Conservation (phyloP, 148 eudicot genomes). For the Nepenthes mirabilis region DNA sequence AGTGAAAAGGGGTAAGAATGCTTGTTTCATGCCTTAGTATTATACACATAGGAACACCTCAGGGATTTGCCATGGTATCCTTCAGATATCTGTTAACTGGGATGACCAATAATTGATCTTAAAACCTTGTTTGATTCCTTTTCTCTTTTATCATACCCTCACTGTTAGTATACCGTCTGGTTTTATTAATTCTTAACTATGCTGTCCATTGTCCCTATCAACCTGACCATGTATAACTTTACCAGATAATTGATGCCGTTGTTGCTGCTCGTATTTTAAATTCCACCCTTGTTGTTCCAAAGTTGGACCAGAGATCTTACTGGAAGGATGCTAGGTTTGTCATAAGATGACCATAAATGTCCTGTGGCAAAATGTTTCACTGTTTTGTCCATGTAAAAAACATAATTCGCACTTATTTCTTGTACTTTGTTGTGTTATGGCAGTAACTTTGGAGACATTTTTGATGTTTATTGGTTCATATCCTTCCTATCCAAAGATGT, state of each 20-base stretch:
- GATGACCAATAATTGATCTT: too few species aligned
- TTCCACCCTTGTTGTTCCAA: slow-evolving; percentile 88
- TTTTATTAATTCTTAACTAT: not conserved
- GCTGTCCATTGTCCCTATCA: not conserved
- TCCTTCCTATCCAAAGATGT: slow-evolving; percentile 63
- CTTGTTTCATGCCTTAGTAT: too few species aligned
- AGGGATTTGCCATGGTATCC: too few species aligned
- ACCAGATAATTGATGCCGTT: slow-evolving; percentile 92
- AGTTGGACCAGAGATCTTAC: slow-evolving; percentile 83
- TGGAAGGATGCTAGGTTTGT: slow-evolving; percentile 94
- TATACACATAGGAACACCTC: too few species aligned
- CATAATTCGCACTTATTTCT: not conserved
- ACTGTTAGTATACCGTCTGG: not conserved
- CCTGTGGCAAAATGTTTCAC: not conserved
- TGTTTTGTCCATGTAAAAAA: not conserved
- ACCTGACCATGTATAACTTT: slow-evolving; percentile 4
- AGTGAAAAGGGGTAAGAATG: too few species aligned
- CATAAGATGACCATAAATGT: slow-evolving; percentile 1
- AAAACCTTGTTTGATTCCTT: too few species aligned
- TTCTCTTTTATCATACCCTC: not conserved
- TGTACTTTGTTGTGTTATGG: slow-evolving; percentile 19
- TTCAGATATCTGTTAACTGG: too few species aligned
- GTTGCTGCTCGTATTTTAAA: slow-evolving; percentile 96
- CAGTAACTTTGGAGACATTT: slow-evolving; percentile 89
- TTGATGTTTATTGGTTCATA: slow-evolving; percentile 79